Evolutionary conservation across 2,329 filamentous ascomycete species (phyloP).

Genomic region (Calonectria fujianensis): DNA sequence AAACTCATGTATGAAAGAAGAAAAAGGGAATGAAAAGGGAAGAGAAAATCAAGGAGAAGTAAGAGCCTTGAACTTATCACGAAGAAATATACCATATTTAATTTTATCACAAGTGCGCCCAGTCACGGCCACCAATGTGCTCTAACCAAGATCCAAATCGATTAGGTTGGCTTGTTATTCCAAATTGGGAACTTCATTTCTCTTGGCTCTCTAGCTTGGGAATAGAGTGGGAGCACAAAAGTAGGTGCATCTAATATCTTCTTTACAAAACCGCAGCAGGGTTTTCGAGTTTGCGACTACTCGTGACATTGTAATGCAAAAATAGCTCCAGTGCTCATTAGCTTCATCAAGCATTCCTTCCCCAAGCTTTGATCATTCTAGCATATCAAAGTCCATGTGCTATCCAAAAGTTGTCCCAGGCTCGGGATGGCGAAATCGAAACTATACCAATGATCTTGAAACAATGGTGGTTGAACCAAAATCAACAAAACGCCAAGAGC

Average conservation of each 20-base stretch:
- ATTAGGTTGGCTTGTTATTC: neutral
- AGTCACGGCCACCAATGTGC: neutral
- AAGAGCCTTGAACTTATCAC: neutral
- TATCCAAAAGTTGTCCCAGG: neutral
- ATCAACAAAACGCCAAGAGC: conserved; percentile 49
- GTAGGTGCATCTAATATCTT: neutral
- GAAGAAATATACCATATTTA: conserved; percentile 33
- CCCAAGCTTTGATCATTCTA: neutral
- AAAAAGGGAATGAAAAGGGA: neutral
- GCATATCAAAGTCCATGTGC: conserved; percentile 2
- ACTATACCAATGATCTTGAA: neutral
- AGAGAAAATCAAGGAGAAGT: neutral
- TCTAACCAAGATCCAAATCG: neutral
- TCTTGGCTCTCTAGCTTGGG: neutral
- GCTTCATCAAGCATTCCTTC: neutral
- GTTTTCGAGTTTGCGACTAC: neutral
- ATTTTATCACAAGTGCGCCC: neutral
- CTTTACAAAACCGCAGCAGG: neutral
- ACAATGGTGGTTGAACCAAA: conserved; percentile 28
- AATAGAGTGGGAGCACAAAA: neutral
- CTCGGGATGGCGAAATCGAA: conserved; percentile 8
- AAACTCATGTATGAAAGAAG: conserved; percentile 9
- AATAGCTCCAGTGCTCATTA: conserved; percentile 15
- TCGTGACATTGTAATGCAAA: conserved; percentile 6
- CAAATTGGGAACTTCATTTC: neutral